Percentiles rank a stretch among this genome's conserved stretches.
Evolutionary conservation across 495 filamentous ascomycete species (phyloP).

Genomic region (Penicillium nucicola): DNA sequence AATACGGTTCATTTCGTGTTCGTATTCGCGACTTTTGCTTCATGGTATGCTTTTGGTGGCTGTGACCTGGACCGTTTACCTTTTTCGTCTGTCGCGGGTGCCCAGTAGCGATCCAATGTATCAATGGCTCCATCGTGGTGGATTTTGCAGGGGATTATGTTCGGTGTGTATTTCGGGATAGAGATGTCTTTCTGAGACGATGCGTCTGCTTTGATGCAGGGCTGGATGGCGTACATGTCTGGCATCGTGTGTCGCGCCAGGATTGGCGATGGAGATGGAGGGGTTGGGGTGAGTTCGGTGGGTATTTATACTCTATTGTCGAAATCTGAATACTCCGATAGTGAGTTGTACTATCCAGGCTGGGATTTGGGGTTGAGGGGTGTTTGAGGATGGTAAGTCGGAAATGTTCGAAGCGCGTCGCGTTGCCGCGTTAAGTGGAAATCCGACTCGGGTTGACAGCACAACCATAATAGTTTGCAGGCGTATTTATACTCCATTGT

Average conservation of each 20-base stretch:
- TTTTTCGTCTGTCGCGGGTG: constrained; percentile 43
- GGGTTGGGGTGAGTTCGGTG: neutral
- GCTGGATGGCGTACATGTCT: constrained; percentile 42
- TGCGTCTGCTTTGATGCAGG: constrained; percentile 19
- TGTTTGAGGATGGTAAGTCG: neutral
- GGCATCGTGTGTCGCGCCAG: constrained; percentile 11
- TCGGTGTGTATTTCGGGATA: constrained; percentile 50
- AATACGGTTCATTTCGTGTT: constrained; percentile 4
- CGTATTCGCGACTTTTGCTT: neutral
- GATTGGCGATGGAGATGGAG: neutral
- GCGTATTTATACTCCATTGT: neutral
- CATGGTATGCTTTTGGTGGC: neutral
- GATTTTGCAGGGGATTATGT: constrained; percentile 83
- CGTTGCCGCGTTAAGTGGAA: constrained; percentile 37
- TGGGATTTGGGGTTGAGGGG: neutral
- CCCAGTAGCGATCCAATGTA: constrained; percentile 70
- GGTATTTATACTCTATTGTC: neutral
- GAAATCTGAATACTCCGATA: neutral
- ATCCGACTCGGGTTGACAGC: neutral
- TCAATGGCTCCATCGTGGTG: constrained; percentile 73
- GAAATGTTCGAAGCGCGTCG: constrained; percentile 29
- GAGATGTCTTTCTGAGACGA: constrained; percentile 12
- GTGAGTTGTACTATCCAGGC: neutral
- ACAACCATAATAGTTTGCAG: neutral
- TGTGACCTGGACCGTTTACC: constrained; percentile 25